phyloP scores from a whole-genome alignment of 768 basidiomycete species.

The Suillus variegatus region DNA sequence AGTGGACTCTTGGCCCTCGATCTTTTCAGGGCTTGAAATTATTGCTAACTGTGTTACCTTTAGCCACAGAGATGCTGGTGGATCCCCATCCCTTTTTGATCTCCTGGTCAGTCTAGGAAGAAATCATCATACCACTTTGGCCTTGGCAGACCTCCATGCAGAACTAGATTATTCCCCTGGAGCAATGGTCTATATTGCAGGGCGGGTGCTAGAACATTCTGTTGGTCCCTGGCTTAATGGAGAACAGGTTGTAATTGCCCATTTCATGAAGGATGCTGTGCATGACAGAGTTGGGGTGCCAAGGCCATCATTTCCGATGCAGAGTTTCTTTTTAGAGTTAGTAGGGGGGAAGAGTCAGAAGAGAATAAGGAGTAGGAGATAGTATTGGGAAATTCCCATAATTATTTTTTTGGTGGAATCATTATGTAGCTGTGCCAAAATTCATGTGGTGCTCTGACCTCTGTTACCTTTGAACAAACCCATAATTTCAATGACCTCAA shows the following conservation, averaged over 20 bases:
- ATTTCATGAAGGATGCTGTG: conserved; percentile 2
- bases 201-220: not conserved
- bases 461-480: too few relatives aligned
- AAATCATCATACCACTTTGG: not conserved
- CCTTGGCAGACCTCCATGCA: not conserved
- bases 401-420: not conserved
- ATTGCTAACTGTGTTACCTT: conserved; percentile 1
- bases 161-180: conserved; percentile 9
- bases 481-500: too few relatives aligned
- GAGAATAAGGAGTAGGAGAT: not conserved
- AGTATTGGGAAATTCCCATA: not conserved
- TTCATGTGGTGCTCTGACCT: too few relatives aligned
- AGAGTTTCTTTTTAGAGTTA: not conserved
- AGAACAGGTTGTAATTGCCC: not conserved
- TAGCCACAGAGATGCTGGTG: not conserved
- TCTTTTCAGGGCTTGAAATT: conserved; percentile 2
- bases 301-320: not conserved
- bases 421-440: too few relatives aligned
- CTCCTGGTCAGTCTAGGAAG: conserved; percentile 7
- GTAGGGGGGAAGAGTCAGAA: not conserved
- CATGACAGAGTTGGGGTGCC: not conserved
- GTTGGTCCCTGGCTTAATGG: too few relatives aligned
- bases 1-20: not conserved
- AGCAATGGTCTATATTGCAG: conserved; percentile 3
- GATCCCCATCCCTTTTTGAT: not conserved